Evolutionary conservation across 1,284 basidiomycete species (phyloP).

Genomic region (Ganoderma lucidum): DNA sequence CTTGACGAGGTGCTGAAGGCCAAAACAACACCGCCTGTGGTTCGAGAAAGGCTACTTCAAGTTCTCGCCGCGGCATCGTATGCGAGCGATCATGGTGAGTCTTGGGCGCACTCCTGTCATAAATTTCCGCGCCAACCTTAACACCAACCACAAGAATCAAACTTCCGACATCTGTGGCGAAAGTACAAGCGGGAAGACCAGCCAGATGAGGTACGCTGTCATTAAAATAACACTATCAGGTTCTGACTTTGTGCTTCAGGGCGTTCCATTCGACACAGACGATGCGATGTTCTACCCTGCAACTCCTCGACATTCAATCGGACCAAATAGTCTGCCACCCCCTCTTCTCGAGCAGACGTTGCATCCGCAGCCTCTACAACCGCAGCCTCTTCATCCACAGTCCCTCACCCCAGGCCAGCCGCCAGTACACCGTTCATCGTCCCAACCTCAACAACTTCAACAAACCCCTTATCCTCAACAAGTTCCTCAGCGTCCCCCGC

Average conservation of each 20-base stretch:
- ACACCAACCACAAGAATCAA: slow-evolving; percentile 46
- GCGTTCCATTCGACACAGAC: slow-evolving; percentile 75
- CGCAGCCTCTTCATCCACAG: slow-evolving; percentile 20
- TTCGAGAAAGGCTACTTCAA: slow-evolving; percentile 74
- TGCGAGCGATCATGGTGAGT: slow-evolving; percentile 58
- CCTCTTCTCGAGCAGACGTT: slow-evolving; percentile 16
- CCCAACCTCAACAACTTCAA: slow-evolving; percentile 18
- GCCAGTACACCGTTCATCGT: slow-evolving; percentile 6
- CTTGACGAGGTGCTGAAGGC: slow-evolving; percentile 73
- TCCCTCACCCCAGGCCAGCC: slow-evolving; percentile 18
- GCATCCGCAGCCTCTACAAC: slow-evolving; percentile 15
- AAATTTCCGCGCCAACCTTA: slow-evolving; percentile 4
- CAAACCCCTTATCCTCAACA: slow-evolving; percentile 12
- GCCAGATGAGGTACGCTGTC: slow-evolving; percentile 66
- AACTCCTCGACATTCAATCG: slow-evolving; percentile 37
- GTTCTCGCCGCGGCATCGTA: slow-evolving; percentile 78
- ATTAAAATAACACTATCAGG: background rate
- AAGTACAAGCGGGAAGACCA: slow-evolving; percentile 73
- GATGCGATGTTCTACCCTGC: slow-evolving; percentile 82
- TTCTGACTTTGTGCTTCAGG: slow-evolving; percentile 45
- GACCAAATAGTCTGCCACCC: slow-evolving; percentile 25
- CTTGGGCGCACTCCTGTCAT: background rate
- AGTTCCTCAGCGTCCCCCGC: slow-evolving; percentile 27
- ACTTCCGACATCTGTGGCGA: slow-evolving; percentile 72
- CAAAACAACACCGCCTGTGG: slow-evolving; percentile 71